Percentiles rank a stretch among this genome's conserved stretches.
Conservation (phyloP, 768 basidiomycete genomes). For the Boletus eberwhitei region DNA sequence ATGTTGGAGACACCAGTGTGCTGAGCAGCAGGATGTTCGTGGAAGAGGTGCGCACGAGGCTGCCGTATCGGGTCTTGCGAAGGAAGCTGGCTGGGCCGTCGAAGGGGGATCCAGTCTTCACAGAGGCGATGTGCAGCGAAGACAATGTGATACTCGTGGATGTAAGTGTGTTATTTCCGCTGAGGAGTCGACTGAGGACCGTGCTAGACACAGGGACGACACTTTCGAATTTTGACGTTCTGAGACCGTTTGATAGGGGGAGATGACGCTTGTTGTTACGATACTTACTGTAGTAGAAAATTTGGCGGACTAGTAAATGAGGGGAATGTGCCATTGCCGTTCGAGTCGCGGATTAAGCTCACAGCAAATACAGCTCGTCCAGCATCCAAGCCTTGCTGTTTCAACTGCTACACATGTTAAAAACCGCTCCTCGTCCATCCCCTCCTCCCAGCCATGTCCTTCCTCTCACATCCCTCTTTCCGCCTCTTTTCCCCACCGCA, state of each 20-base stretch:
- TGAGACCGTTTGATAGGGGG: slow-evolving; percentile 2
- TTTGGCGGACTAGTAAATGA: not conserved
- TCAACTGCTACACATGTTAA: slow-evolving; percentile 20
- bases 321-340: slow-evolving; percentile 19
- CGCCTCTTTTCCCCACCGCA: slow-evolving; percentile 30
- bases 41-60: slow-evolving; percentile 38
- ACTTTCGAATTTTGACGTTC: slow-evolving; percentile 31
- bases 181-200: not conserved
- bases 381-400: slow-evolving; percentile 13
- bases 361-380: slow-evolving; percentile 28
- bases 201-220: slow-evolving; percentile 20
- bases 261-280: not conserved
- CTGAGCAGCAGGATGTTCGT: slow-evolving; percentile 37
- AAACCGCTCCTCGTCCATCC: not conserved
- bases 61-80: slow-evolving; percentile 44
- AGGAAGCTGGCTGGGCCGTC: slow-evolving; percentile 16
- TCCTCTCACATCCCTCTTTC: slow-evolving; percentile 2
- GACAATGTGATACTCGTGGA: slow-evolving; percentile 54
- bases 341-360: slow-evolving; percentile 27
- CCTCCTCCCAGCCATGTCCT: slow-evolving; percentile 19
- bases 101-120: slow-evolving; percentile 11
- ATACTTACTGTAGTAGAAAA: not conserved
- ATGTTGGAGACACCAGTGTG: slow-evolving; percentile 26
- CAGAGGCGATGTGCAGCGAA: slow-evolving; percentile 51
- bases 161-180: slow-evolving; percentile 26